Base-by-base conservation (phyloP, 352 stramenopile genomes). In the Pythium periplocum region DNA sequence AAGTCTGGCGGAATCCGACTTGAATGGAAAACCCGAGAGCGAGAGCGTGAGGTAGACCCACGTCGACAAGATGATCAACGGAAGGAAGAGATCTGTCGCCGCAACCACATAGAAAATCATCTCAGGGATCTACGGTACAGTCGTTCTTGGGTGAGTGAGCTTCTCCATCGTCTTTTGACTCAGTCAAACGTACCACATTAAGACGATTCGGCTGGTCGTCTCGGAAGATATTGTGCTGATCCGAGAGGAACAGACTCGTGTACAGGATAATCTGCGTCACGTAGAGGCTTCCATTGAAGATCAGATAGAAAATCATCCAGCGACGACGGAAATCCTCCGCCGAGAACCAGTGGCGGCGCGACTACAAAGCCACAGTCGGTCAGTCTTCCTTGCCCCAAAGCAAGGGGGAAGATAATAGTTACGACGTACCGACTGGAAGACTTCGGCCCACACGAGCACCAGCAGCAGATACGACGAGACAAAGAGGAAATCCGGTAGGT, bases 301-400 rank as follows among this genome's bases (percentile, higher is more conserved):
- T 73, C 34, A 97, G 68, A 61, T 97, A 97, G 47, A 93, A 93
- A 37, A 96, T 91, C 78, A 97, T 91, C 81, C 89, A 96, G 17
- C 84, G 79, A 7, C 83, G 78, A 30, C 87, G 78, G 51, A 96
- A 97, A 11, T 78, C 61, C 26, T 75, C 69, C 0, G 87, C 75
- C 10, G 85, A 96, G 48, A 96, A 93, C 89, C 89, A 97, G 59
- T 97, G 89, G 46, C 82, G 77, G 3, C 89, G 82, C 39, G 85
- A 96, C 78, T 92, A 57, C 43, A 46, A 26, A 26, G 17, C 17
- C 17, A 26, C 17, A 26, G 17, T 26, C 17, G 17, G 17, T 26
- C 17, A 26, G 17, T 26, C 17, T 26, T 26, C 17, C 17, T 26
- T 26, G 26, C 26, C 40, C 45, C 11, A 10, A 4, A 32, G 34